Conservation (phyloP, 2,329 filamentous ascomycete species). For the Ceratocystis diversiconidia region DNA sequence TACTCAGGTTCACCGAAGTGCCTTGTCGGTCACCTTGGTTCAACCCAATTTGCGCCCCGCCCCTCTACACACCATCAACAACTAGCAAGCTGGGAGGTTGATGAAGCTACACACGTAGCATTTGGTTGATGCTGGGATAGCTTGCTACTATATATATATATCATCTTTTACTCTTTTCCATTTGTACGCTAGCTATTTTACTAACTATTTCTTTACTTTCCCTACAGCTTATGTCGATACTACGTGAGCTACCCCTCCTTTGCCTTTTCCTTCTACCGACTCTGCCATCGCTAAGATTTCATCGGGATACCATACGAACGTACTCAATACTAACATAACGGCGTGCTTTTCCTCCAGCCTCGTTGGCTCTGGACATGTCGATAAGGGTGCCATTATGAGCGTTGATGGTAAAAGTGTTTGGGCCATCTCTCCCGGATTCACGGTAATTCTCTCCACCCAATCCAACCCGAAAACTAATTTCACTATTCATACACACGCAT, state of each 20-base stretch:
- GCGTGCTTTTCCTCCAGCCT: constrained; percentile 41
- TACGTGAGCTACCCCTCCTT: constrained; percentile 28
- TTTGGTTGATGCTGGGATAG: neutral
- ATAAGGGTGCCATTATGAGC: constrained; percentile 77
- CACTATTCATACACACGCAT: neutral
- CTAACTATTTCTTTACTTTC: constrained; percentile 22
- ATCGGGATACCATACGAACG: neutral
- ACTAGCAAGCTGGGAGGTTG: neutral
- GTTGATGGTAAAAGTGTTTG: constrained; percentile 65
- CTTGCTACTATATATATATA: neutral
- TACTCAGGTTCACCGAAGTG: neutral
- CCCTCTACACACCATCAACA: neutral
- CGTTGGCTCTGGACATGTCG: constrained; percentile 61
- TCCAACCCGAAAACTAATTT: neutral
- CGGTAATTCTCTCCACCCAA: constrained; percentile 39
- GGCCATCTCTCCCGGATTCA: constrained; percentile 57
- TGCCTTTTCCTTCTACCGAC: neutral
- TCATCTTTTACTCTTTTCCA: neutral
- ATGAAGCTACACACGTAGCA: neutral
- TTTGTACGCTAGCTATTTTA: neutral
- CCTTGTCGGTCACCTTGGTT: neutral
- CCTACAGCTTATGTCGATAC: constrained; percentile 36
- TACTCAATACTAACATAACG: constrained; percentile 13
- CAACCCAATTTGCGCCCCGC: neutral
- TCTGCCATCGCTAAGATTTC: neutral